Evolutionary conservation across 1,284 basidiomycete genomes (phyloP).

Genomic region (Phylloporus sp.): DNA sequence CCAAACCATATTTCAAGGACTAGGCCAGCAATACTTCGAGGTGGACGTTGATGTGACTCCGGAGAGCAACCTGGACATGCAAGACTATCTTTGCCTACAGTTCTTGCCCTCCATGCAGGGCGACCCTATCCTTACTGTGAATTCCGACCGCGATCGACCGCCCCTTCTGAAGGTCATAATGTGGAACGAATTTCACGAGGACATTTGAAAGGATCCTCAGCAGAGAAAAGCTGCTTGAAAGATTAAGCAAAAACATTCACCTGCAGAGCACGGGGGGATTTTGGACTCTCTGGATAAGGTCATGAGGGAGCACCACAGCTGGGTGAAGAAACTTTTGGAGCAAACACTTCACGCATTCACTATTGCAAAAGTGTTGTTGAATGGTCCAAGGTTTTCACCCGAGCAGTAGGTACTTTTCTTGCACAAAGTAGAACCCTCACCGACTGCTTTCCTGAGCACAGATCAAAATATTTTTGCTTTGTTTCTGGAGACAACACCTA

Average conservation of each 20-base stretch:
- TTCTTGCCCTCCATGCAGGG: conserved; percentile 1
- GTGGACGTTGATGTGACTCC: neutral
- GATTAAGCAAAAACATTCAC: conserved; percentile 2
- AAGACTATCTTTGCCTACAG: conserved; percentile 1
- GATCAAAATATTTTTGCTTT: conserved; percentile 1
- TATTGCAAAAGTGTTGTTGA: conserved; percentile 1
- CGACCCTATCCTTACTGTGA: neutral
- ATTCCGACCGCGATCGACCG: neutral
- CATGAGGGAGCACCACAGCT: conserved; percentile 6
- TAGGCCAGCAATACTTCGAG: conserved; percentile 10
- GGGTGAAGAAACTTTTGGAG: neutral
- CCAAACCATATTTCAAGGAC: conserved; percentile 8
- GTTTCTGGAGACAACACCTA: neutral
- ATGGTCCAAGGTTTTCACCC: conserved; percentile 1
- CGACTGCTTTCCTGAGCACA: neutral
- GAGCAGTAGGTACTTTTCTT: conserved; percentile 4
- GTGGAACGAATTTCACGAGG: conserved; percentile 13
- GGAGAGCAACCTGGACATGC: neutral
- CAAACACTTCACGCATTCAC: conserved; percentile 3
- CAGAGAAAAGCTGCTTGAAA: neutral
- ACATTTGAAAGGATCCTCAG: conserved; percentile 3
- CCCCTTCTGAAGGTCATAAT: conserved; percentile 7
- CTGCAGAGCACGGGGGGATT: neutral
- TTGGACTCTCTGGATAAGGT: neutral
- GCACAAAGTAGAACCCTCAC: neutral